Evolutionary conservation across 371 early-diverging fungal species (phyloP), one percentile per base, ranked within the genome.

Genomic region (Mortierella sp.): DNA sequence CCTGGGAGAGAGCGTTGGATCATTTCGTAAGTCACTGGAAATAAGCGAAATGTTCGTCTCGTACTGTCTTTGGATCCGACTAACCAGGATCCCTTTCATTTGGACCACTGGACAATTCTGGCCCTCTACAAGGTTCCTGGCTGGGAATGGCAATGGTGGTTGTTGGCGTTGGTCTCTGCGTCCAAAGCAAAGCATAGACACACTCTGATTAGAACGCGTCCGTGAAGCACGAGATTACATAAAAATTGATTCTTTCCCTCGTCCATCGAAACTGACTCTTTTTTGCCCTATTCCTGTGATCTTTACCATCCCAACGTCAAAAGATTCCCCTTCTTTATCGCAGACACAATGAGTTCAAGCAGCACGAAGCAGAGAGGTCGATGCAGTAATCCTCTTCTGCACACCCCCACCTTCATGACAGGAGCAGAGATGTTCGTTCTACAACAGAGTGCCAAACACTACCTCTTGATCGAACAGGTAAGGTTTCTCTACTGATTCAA

Each of bases 1-100:
- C 4, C 63, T 95, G 9, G 95, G 95, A 6, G 95, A 96, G 63
- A 79, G 87, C 47, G 71, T 88, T 24, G 91, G 92, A 10, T 71
- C 79, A 60, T 80, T 81, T 69, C 84, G 82, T 69, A 63, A 57
- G 63, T 63, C 10, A 10, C 29, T 7, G n/a, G 40, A 2, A 39
- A 39, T 14, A 39, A 10, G 10, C 39, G 14, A 39, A 39, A 14
- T 39, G 39, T 39, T 14, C 7, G 8, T 14, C 10, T 39, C 14
- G 39, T 39, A 39, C 39, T 14, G 14, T 14, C 39, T 39, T 39
- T 39, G 10, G 39, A 10, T 7, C 7, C 7, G 10, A 10, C 25
- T 9, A 12, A 17, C 37, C 25, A 10, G n/a, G n/a, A 34, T 51
- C 16, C 29, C 43, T 37, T 31, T 21, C 24, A 19, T 39, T 39